Evolutionary conservation across 768 basidiomycete species (phyloP).

Genomic region (Clitopilus hobsonii): DNA sequence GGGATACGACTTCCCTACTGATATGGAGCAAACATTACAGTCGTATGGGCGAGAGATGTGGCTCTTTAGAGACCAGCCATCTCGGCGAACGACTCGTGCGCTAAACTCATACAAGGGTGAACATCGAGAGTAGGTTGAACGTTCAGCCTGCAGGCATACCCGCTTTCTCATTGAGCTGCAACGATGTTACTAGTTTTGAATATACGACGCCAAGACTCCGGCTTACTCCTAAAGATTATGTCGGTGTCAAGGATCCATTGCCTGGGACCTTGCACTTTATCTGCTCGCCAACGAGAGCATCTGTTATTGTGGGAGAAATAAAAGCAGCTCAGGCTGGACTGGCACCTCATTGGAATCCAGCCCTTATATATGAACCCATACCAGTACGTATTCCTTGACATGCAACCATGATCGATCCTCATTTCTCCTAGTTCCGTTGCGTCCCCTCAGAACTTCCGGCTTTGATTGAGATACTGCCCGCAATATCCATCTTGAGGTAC

Average conservation of each 20-base stretch:
- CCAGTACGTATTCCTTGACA: conserved; percentile 48
- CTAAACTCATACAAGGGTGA: conserved; percentile 76
- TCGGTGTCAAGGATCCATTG: conserved; percentile 42
- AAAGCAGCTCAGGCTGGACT: conserved; percentile 26
- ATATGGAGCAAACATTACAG: conserved; percentile 50
- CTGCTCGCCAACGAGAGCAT: conserved; percentile 74
- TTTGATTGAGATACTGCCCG: conserved; percentile 52
- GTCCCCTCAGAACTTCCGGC: conserved; percentile 74
- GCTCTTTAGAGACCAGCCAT: conserved; percentile 60
- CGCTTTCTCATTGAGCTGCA: background rate
- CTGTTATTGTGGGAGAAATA: conserved; percentile 62
- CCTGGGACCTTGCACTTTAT: conserved; percentile 72
- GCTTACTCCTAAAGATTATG: conserved; percentile 67
- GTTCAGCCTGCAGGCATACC: too few relatives aligned
- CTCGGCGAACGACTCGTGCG: conserved; percentile 61
- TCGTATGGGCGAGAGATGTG: conserved; percentile 74
- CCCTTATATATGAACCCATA: conserved; percentile 80
- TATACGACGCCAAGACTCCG: conserved; percentile 72
- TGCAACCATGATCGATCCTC: background rate
- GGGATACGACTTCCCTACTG: conserved; percentile 68
- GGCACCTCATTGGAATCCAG: conserved; percentile 49
- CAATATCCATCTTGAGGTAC: conserved; percentile 67
- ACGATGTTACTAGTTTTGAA: conserved; percentile 49
- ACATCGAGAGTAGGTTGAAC: conserved; percentile 48
- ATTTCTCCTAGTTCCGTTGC: conserved; percentile 57